A percentile compares a stretch with the other conserved stretches of the same genome.
Conservation (phyloP, 495 filamentous ascomycete species). For the Pyronema domesticum region DNA sequence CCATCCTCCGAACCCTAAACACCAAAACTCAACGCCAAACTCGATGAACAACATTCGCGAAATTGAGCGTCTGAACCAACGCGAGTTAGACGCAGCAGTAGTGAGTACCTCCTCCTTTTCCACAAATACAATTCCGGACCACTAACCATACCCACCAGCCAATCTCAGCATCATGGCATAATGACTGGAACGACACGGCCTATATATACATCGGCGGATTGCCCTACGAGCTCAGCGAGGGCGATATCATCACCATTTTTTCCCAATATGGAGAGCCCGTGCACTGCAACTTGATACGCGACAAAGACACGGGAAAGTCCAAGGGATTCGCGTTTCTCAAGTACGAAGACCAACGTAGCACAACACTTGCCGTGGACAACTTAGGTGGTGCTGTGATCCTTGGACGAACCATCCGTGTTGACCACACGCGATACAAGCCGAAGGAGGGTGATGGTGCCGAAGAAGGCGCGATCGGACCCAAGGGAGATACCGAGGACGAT, state of each 20-base stretch:
- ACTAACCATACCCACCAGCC: conserved; percentile 13
- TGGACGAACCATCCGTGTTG: conserved; percentile 66
- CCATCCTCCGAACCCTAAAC: neutral
- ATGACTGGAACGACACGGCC: conserved; percentile 91
- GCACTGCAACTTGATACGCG: conserved; percentile 72
- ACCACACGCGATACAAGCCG: conserved; percentile 79
- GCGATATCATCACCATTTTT: conserved; percentile 92
- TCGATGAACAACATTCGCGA: conserved; percentile 82
- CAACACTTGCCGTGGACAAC: conserved; percentile 90
- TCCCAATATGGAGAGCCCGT: conserved; percentile 91
- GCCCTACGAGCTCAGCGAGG: conserved; percentile 84
- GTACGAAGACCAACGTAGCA: conserved; percentile 95
- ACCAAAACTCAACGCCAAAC: neutral
- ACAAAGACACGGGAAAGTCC: conserved; percentile 90
- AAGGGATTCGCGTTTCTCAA: conserved; percentile 90
- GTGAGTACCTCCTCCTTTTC: conserved; percentile 30
- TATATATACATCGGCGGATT: conserved; percentile 93
- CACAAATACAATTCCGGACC: neutral
- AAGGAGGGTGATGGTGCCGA: conserved; percentile 19
- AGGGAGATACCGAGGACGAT: conserved; percentile 30
- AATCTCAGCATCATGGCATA: conserved; percentile 70
- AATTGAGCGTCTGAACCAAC: conserved; percentile 84
- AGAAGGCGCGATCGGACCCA: conserved; percentile 27
- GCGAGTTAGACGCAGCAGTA: conserved; percentile 73
- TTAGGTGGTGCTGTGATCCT: conserved; percentile 68